Evolutionary conservation across 305 asterid species (phyloP).

Genomic region (Rubia balearica): DNA sequence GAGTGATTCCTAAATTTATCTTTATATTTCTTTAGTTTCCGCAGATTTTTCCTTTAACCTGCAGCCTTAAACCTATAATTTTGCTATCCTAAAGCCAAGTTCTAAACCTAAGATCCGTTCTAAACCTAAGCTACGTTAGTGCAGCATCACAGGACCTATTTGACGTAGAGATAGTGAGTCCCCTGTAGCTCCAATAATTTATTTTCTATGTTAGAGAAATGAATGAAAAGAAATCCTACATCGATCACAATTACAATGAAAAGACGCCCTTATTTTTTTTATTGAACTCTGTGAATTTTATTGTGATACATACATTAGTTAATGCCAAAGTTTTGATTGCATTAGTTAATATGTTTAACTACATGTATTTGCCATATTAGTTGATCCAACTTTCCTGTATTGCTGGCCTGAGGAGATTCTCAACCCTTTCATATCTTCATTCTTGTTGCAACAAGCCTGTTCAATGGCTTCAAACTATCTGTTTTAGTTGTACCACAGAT

Average conservation of each 20-base stretch:
- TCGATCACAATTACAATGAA: neutral
- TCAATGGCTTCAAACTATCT: neutral
- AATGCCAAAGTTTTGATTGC: neutral
- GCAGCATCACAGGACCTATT: neutral
- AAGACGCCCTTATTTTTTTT: neutral
- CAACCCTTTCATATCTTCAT: neutral
- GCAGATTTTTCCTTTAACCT: too few relatives aligned
- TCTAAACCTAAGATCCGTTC: too few relatives aligned
- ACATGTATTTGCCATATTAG: neutral
- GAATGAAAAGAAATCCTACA: neutral
- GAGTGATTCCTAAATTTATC: too few relatives aligned
- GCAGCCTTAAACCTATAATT: too few relatives aligned
- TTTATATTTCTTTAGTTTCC: too few relatives aligned
- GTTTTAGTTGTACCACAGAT: neutral
- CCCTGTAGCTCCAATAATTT: neutral
- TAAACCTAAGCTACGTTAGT: too few relatives aligned
- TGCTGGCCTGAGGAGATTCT: too few relatives aligned
- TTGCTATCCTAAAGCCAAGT: too few relatives aligned
- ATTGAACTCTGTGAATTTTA: neutral
- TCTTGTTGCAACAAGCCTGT: neutral
- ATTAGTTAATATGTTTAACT: too few relatives aligned
- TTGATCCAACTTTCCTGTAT: neutral
- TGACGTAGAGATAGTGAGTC: neutral
- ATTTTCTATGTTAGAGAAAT: neutral
- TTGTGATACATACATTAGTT: neutral